Percentiles rank a stretch among this genome's conserved stretches.
phyloP scores from a whole-genome alignment of 2,329 filamentous ascomycete species.

The Trichoderma pleuroti region DNA sequence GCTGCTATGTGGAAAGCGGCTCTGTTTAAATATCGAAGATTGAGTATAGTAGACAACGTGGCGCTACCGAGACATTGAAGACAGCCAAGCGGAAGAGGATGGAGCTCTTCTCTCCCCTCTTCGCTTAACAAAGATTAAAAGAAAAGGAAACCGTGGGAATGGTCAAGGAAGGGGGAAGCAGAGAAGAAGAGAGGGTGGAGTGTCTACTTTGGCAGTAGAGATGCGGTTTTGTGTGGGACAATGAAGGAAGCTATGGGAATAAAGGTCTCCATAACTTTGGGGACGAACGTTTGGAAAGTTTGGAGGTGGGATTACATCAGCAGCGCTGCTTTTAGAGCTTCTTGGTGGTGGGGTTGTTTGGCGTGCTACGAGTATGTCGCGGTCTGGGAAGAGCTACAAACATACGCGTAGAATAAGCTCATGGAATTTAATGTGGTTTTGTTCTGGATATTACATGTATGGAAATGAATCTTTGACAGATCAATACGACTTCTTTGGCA shows the following conservation, averaged over 20 bases:
- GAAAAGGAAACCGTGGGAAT: not conserved
- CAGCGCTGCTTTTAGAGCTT: constrained; percentile 16
- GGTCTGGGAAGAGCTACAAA: not conserved
- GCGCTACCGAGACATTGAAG: constrained; percentile 20
- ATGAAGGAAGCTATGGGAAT: not conserved
- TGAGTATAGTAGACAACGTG: not conserved
- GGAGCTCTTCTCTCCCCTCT: constrained; percentile 11
- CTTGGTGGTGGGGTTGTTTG: not conserved
- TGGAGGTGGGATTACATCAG: constrained; percentile 19
- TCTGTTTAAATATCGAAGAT: not conserved
- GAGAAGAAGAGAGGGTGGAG: not conserved
- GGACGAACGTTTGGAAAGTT: not conserved
- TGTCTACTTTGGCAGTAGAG: not conserved
- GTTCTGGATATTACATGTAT: not conserved
- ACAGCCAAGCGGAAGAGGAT: not conserved
- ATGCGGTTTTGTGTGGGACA: not conserved
- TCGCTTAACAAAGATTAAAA: not conserved
- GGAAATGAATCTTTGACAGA: not conserved
- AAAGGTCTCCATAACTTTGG: constrained; percentile 9
- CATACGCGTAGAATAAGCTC: not conserved
- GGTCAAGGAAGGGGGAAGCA: not conserved
- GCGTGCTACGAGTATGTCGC: not conserved
- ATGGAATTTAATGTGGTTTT: not conserved
- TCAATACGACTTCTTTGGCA: not conserved
- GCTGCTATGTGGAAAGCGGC: not conserved